Percentiles rank a stretch among this genome's conserved stretches.
Evolutionary conservation across 1,139 yeast genomes (phyloP).

Genomic region (Pichia sp.): DNA sequence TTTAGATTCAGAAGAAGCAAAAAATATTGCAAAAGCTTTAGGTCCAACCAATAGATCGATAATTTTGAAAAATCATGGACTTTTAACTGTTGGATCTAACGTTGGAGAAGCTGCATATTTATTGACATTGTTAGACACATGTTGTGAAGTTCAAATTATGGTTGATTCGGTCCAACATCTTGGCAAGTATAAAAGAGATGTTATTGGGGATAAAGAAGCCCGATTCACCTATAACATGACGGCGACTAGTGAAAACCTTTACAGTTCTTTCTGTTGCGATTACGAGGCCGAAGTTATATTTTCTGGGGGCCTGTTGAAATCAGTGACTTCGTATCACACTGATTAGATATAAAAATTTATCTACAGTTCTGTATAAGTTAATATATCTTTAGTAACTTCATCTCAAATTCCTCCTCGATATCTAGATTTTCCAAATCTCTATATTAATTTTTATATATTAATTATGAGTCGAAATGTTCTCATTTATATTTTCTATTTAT

Average conservation of each 20-base stretch:
- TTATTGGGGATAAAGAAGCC: conserved; percentile 20
- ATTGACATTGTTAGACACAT: conserved; percentile 57
- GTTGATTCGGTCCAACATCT: conserved; percentile 43
- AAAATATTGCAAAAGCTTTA: conserved; percentile 43
- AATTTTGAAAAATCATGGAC: conserved; percentile 69
- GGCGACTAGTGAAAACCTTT: conserved; percentile 2
- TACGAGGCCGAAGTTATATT: conserved; percentile 5
- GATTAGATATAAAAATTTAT: background rate
- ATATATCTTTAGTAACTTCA: too few relatives aligned
- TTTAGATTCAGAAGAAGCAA: conserved; percentile 47
- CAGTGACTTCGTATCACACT: conserved; percentile 2
- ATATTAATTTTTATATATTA: too few relatives aligned
- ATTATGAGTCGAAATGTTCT: too few relatives aligned
- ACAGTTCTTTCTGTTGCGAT: conserved; percentile 7
- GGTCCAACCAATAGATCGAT: conserved; percentile 55
- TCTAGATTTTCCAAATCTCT: too few relatives aligned
- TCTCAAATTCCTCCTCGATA: too few relatives aligned
- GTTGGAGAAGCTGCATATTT: conserved; percentile 76
- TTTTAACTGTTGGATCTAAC: conserved; percentile 64
- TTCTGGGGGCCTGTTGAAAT: conserved; percentile 3
- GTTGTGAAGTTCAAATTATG: conserved; percentile 60
- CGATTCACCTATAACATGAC: conserved; percentile 6
- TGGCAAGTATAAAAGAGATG: conserved; percentile 27
- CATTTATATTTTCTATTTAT: too few relatives aligned
- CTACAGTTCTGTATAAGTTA: too few relatives aligned